Evolutionary conservation across 306 rosid species (phyloP).

Genomic region (Purshia tridentata): DNA sequence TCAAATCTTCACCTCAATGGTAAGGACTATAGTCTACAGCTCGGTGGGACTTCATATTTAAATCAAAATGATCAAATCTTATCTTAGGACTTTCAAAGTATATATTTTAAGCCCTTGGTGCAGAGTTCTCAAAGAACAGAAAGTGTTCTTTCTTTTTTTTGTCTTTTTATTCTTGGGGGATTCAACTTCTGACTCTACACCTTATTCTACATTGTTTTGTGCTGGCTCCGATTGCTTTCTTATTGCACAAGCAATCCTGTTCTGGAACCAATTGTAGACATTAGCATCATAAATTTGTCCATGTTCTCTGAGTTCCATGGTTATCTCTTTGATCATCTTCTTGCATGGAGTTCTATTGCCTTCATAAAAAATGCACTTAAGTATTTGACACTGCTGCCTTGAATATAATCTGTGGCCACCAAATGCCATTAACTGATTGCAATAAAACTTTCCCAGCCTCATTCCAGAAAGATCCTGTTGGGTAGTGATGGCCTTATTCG

Average conservation of each 20-base stretch:
- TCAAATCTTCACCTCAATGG: no score
- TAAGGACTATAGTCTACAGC: no score
- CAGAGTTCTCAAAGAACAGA: neutral
- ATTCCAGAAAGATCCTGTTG: no score
- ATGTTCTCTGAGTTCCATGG: neutral
- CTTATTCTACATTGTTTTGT: neutral
- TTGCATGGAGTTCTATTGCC: neutral
- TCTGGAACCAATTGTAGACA: neutral
- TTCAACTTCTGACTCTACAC: neutral
- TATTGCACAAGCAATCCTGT: neutral
- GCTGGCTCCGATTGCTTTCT: neutral
- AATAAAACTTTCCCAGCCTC: no score
- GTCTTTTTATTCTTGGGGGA: neutral
- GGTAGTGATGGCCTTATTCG: no score
- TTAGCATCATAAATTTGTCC: neutral
- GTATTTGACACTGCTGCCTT: neutral
- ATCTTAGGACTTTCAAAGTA: no score
- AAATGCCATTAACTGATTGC: no score
- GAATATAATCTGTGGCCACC: no score
- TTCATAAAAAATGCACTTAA: neutral
- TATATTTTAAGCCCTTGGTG: neutral
- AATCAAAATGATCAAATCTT: no score
- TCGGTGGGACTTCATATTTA: no score
- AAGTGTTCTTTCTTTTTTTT: neutral
- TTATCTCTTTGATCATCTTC: neutral